Evolutionary conservation across 2,329 filamentous ascomycete genomes (phyloP), one percentile per base, ranked within the genome.

Genomic region (Penicillium sp.): DNA sequence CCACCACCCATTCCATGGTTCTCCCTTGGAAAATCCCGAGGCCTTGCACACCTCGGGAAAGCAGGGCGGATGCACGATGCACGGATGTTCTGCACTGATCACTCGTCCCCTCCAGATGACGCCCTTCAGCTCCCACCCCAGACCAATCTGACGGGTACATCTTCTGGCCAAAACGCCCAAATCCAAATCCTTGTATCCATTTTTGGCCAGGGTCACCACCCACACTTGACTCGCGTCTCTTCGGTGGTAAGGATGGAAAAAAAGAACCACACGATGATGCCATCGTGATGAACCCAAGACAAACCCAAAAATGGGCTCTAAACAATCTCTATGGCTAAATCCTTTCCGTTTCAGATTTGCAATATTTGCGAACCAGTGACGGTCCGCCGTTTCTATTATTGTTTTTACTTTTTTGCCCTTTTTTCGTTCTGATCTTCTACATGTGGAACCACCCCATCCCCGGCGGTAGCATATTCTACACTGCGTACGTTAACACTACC

Each of bases 51-150:
- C 47, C 23, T 40, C 37, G 49, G 54, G 33, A 37, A 55, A 58
- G 48, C 44, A 55, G 49, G 44, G 50, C 49, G 49, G 54, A 53
- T 56, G 54, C 54, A 54, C 18, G 42, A 62, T 57, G 59, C 59
- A 63, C 59, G 54, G 60, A 55, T 56, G 50, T 51, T 35, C 57
- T 63, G 51, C 53, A 56, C 47, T 62, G 61, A 62, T 63, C 61
- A 63, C 61, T 63, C 53, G 60, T 59, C 54, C 60, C 48, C 41
- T 46, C 54, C 60, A 49, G 54, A 57, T 62, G 60, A 62, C 54
- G 54, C 56, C 49, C 49, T 51, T 51, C 56, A 56, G 45, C 50
- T 53, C 41, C 26, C 49, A 47, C 51, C 27, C 46, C 47, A 35
- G 46, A 6, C 33, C n/a, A 41, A 42, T 41, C 27, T 29, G 26